These are phyloP conservation scores for Salix viminalis DNA, from an alignment of 345 rosid species.

Conservation along the genomic window DNA sequence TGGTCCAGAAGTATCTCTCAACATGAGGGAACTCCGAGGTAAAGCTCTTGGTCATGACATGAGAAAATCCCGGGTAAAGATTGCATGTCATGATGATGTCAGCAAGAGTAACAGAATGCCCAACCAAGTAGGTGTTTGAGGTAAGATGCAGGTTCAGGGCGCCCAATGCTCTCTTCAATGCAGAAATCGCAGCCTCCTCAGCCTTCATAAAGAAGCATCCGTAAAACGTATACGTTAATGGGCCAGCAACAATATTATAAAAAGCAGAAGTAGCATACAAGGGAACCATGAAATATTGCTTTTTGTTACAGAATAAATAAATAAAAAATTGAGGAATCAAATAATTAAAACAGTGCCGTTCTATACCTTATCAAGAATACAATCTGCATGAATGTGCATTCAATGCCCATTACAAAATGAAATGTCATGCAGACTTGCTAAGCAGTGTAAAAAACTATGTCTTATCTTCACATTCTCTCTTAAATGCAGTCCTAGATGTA, in stretches of 20 bases:
- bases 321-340: background rate
- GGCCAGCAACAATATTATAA: background rate
- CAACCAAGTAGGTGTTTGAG: slow-evolving; percentile 81
- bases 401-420: background rate
- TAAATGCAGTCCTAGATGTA: background rate
- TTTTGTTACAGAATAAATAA: background rate
- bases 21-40: slow-evolving; percentile 91
- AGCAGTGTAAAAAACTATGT: background rate
- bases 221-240: background rate
- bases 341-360: background rate
- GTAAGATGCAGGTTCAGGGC: slow-evolving; percentile 72
- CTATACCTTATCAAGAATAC: background rate
- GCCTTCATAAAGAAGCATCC: slow-evolving; percentile 37
- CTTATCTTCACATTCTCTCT: background rate
- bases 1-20: slow-evolving; percentile 96
- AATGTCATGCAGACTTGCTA: background rate
- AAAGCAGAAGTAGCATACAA: background rate
- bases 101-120: slow-evolving; percentile 82
- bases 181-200: slow-evolving; percentile 72
- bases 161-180: slow-evolving; percentile 71
- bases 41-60: slow-evolving; percentile 66
- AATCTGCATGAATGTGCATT: background rate
- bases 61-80: slow-evolving; percentile 47
- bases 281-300: background rate
- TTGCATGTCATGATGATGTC: slow-evolving; percentile 78